Conservation (phyloP, 257 asterid genomes). For the Jacaranda copaia region DNA sequence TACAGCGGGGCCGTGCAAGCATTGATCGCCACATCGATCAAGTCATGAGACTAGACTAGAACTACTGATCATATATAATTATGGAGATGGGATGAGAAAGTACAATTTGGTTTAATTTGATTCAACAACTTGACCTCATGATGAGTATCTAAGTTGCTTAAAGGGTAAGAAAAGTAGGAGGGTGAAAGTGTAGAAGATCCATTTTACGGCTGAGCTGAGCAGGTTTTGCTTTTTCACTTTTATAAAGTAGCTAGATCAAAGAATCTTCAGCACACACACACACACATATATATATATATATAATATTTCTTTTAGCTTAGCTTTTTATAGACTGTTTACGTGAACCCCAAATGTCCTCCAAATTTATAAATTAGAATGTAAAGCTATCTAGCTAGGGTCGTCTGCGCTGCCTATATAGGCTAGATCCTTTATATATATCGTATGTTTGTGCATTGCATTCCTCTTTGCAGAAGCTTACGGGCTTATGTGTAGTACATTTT, state of each 20-base stretch:
- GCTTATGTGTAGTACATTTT: neutral
- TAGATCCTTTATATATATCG: neutral
- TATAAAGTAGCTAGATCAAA: conserved; percentile 35
- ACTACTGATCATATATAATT: no score
- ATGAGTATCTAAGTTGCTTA: conserved; percentile 9
- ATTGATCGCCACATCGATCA: no score
- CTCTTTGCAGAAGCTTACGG: neutral
- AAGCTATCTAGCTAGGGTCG: neutral
- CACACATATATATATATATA: neutral
- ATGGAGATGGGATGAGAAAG: no score
- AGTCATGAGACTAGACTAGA: no score
- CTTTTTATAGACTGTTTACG: neutral
- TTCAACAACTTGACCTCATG: neutral
- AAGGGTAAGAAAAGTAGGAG: conserved; percentile 31
- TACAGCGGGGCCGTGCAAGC: no score
- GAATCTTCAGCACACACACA: neutral
- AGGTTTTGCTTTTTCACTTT: conserved; percentile 31
- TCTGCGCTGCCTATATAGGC: no score
- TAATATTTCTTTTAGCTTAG: neutral
- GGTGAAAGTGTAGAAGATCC: neutral
- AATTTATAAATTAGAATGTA: neutral
- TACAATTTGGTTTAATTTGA: neutral
- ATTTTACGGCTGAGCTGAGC: conserved; percentile 8
- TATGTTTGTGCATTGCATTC: neutral
- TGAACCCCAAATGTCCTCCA: neutral